A percentile compares a stretch with the other conserved stretches of the same genome.
Evolutionary conservation across 2,329 filamentous ascomycete genomes (phyloP).

Genomic region (Aureobasidium sp.): DNA sequence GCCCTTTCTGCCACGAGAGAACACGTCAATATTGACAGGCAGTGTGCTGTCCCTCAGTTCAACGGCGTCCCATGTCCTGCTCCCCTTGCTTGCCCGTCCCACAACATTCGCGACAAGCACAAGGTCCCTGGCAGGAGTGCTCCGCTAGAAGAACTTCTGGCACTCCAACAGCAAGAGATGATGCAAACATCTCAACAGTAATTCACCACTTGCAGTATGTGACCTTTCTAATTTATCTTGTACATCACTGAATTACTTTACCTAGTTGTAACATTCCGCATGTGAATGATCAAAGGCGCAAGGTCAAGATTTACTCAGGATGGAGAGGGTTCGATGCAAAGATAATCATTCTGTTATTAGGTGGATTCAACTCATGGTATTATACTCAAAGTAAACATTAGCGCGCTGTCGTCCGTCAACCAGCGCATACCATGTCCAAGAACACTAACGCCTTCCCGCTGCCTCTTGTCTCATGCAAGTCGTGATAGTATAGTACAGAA

Average conservation of each 20-base stretch:
- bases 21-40: background rate
- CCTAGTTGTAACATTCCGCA: background rate
- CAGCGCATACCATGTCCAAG: constrained; percentile 1
- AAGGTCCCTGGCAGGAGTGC: constrained; percentile 2
- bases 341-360: background rate
- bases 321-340: background rate
- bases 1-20: background rate
- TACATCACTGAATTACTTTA: background rate
- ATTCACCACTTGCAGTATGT: background rate
- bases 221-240: background rate
- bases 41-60: constrained; percentile 4
- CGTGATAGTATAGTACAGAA: constrained; percentile 15
- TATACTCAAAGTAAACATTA: constrained; percentile 9
- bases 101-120: background rate
- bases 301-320: background rate
- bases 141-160: background rate
- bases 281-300: background rate
- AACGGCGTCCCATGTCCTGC: constrained; percentile 5
- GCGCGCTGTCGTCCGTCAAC: background rate
- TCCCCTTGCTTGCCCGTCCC: background rate
- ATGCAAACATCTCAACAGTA: background rate
- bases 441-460: constrained; percentile 4
- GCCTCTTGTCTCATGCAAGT: constrained; percentile 9
- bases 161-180: background rate
- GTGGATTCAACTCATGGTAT: background rate